Evolutionary conservation across 768 basidiomycete species (phyloP), one percentile per base, ranked within the genome.

Genomic region (Tephrocybe sp.): DNA sequence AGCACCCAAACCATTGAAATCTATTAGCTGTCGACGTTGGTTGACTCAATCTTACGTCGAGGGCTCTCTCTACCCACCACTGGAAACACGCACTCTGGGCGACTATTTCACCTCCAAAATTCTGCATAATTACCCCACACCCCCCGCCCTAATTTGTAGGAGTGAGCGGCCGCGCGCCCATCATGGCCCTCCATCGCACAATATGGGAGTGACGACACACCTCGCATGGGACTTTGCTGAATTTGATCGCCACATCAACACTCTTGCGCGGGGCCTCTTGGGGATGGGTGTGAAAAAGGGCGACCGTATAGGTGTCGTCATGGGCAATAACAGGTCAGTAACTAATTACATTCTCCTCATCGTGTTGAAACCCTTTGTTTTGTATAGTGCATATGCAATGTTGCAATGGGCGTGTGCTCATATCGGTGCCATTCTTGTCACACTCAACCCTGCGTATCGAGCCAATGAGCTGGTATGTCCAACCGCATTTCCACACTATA

Each of bases 401-500:
- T 68, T 92, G 19, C 90, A 93, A 59, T 92, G 89, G 90, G 90
- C 90, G 3, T 88, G 86, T 52, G 87, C 89, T n/a, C 82, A 80
- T 44, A 76, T 91, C 51, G 90, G 90, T n/a, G 89, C 87, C 11
- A 82, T 92, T 48, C 67, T 92, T 32, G 89, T 88, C 17, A 91
- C 90, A 7, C 73, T 92, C 40, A 93, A 93, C 57, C 91, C 90
- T 2, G 87, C 89, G 0, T 92, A 89, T 62, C 80, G 84, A 22
- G 57, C 83, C 5, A 72, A 76, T 31, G 90, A 93, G 62, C 72
- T 92, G 45, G 88, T 89, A 78, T 70, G 13, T n/a, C 46, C 13
- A 39, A 11, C 33, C 22, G 33, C 40, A 32, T 16, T 16, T n/a
- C 20, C 6, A 1, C 16, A 22, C 32, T 8, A n/a, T 13, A n/a